phyloP scores from a whole-genome alignment of 2,329 filamentous ascomycete genomes.

The Talaromyces sp. region DNA sequence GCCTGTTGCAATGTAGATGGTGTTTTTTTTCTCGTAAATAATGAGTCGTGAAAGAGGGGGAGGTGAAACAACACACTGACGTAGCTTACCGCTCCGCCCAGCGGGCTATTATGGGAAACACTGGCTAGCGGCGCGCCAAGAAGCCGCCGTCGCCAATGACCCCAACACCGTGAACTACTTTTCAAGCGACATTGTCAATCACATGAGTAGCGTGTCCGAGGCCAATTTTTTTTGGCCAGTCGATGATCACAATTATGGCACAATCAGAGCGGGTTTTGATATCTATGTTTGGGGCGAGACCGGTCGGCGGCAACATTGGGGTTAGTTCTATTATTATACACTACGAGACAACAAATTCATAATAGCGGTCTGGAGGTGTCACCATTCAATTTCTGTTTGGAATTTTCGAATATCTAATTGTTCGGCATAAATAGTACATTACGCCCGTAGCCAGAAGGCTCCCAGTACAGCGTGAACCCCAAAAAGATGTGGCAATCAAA shows the following conservation, averaged over 20 bases:
- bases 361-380: background rate
- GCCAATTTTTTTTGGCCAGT: background rate
- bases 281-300: background rate
- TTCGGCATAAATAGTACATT: background rate
- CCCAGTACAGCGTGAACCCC: background rate
- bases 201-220: background rate
- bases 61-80: slow-evolving; percentile 14
- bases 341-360: background rate
- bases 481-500: background rate
- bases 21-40: background rate
- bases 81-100: slow-evolving; percentile 6
- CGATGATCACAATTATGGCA: background rate
- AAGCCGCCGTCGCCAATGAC: slow-evolving; percentile 1
- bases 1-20: background rate
- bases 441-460: background rate
- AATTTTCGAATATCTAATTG: background rate
- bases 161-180: background rate
- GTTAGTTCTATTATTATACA: background rate
- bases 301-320: background rate
- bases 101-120: background rate
- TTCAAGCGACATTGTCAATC: background rate
- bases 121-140: slow-evolving; percentile 6
- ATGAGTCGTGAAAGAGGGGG: slow-evolving; percentile 10
- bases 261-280: background rate
- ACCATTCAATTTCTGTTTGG: background rate